These are phyloP conservation scores for Leccinum ponderosum DNA, from an alignment of 1,284 basidiomycete genomes.

Conservation along the genomic window DNA sequence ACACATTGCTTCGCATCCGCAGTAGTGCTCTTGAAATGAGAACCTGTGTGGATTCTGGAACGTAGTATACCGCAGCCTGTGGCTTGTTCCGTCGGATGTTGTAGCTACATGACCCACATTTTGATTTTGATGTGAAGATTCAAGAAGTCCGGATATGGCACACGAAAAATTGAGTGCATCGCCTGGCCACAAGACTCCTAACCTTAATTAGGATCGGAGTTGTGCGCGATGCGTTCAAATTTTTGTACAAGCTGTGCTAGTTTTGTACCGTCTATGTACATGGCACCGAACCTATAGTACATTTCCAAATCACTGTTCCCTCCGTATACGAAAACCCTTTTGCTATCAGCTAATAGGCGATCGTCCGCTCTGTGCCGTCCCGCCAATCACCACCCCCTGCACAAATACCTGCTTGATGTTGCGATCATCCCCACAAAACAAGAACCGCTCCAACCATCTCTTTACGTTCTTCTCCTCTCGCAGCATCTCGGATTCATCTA, in stretches of 20 bases:
- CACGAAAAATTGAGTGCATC: too few relatives aligned
- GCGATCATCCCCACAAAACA: conserved; percentile 86
- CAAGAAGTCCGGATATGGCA: too few relatives aligned
- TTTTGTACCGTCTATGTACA: too few relatives aligned
- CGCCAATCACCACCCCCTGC: conserved; percentile 78
- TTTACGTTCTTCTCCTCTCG: conserved; percentile 37
- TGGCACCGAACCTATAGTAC: not conserved
- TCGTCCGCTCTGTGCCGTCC: conserved; percentile 28
- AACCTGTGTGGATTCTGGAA: not conserved
- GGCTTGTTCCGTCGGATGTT: too few relatives aligned
- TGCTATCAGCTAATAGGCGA: not conserved
- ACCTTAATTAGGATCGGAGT: too few relatives aligned
- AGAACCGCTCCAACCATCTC: conserved; percentile 65
- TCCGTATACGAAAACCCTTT: not conserved
- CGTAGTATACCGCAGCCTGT: too few relatives aligned
- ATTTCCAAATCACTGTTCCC: not conserved
- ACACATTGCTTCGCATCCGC: not conserved
- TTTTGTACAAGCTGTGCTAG: too few relatives aligned
- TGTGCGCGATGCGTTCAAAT: too few relatives aligned
- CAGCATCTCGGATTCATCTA: conserved; percentile 5
- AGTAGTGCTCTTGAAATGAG: not conserved
- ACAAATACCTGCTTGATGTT: conserved; percentile 89
- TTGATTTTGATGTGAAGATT: too few relatives aligned
- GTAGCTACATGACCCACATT: too few relatives aligned
- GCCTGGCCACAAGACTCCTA: too few relatives aligned